Conservation (phyloP, 176 grass and related monocot species). For the Triticum turgidum region DNA sequence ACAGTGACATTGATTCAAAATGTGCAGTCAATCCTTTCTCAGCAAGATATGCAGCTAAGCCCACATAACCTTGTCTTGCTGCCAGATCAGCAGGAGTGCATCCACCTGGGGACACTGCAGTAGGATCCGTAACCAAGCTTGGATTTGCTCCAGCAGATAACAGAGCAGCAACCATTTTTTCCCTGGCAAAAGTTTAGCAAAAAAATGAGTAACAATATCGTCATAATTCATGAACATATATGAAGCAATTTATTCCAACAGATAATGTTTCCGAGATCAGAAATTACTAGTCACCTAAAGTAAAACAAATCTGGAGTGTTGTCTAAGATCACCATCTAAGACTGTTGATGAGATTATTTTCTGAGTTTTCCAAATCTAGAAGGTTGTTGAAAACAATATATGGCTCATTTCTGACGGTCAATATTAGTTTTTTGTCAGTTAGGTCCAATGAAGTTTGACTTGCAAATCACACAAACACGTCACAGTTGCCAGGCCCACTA, state of each 20-base stretch:
- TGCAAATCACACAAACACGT: conserved; percentile 10
- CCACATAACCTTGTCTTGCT: conserved; percentile 75
- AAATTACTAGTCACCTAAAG: conserved; percentile 9
- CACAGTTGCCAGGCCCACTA: not conserved
- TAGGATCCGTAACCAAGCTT: conserved; percentile 95
- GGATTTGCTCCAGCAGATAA: conserved; percentile 96
- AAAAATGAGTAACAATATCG: conserved; percentile 11
- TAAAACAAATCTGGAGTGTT: not conserved
- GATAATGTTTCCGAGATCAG: conserved; percentile 13
- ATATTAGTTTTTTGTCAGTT: not conserved
- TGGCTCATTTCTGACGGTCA: conserved; percentile 1
- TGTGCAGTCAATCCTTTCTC: conserved; percentile 85
- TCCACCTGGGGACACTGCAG: conserved; percentile 55
- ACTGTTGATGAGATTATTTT: conserved; percentile 4
- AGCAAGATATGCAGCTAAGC: conserved; percentile 90
- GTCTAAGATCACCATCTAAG: conserved; percentile 9
- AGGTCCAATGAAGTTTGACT: conserved; percentile 11
- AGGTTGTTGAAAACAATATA: conserved; percentile 31
- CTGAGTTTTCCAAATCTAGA: not conserved
- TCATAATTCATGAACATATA: not conserved
- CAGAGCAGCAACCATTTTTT: conserved; percentile 93
- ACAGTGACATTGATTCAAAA: conserved; percentile 82
- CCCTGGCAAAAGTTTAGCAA: conserved; percentile 50
- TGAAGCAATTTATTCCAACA: not conserved
- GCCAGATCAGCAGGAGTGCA: conserved; percentile 80